These are phyloP conservation scores for Globisporangium nagaii DNA, from an alignment of 352 stramenopile genomes.

Conservation along the genomic window DNA sequence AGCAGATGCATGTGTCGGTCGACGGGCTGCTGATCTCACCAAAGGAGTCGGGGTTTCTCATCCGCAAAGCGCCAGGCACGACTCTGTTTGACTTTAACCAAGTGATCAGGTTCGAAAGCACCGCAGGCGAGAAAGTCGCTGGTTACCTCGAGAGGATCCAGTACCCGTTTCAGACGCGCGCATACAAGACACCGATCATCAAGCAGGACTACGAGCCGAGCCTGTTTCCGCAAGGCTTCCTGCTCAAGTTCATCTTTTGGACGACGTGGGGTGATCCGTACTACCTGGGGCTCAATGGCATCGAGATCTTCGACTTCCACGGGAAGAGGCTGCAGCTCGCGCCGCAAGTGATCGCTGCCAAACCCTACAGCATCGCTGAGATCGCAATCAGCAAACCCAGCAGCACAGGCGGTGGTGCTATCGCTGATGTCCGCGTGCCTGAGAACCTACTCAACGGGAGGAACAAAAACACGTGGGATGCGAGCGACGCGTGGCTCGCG, in stretches of 20 bases:
- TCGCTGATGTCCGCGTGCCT: slow-evolving; percentile 36
- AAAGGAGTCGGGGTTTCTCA: slow-evolving; percentile 41
- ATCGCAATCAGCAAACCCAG: slow-evolving; percentile 15
- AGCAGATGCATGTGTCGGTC: slow-evolving; percentile 44
- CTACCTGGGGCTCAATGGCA: slow-evolving; percentile 74
- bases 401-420: not conserved
- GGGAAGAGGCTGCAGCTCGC: slow-evolving; percentile 32
- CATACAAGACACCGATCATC: slow-evolving; percentile 73
- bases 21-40: slow-evolving; percentile 53
- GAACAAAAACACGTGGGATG: slow-evolving; percentile 78
- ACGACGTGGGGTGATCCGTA: slow-evolving; percentile 82
- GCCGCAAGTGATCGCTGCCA: slow-evolving; percentile 37
- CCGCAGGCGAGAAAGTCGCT: not conserved
- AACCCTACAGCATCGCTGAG: slow-evolving; percentile 56
- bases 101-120: slow-evolving; percentile 35
- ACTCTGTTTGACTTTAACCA: slow-evolving; percentile 73
- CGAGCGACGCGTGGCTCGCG: slow-evolving; percentile 64
- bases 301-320: slow-evolving; percentile 71
- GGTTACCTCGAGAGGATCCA: slow-evolving; percentile 33
- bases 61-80: slow-evolving; percentile 78
- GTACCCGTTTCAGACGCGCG: slow-evolving; percentile 30
- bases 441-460: slow-evolving; percentile 58
- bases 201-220: slow-evolving; percentile 85
- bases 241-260: slow-evolving; percentile 83
- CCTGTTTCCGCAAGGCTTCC: slow-evolving; percentile 75